Evolutionary conservation across 306 rosid species (phyloP).

Genomic region (Castanea sativa): DNA sequence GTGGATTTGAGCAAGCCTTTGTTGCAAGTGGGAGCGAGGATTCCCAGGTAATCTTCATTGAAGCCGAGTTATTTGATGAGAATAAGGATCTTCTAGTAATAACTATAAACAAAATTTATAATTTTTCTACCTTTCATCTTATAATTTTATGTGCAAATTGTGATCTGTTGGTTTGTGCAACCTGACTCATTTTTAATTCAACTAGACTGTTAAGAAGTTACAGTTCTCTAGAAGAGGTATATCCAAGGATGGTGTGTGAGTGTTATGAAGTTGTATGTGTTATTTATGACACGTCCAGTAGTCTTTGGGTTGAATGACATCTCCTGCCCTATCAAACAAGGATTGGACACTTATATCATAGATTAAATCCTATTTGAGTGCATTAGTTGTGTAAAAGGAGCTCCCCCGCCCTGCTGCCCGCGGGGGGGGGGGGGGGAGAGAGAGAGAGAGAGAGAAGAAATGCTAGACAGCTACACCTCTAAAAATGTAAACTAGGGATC

Average conservation of each 20-base stretch:
- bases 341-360: no score
- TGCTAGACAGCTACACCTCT: background rate
- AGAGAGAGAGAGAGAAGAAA: background rate
- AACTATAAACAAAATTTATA: background rate
- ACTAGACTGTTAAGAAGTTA: background rate
- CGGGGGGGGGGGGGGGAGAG: no score
- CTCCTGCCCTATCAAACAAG: no score
- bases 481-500: background rate
- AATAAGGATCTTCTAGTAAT: background rate
- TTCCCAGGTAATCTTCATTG: conserved; percentile 65
- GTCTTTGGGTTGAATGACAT: no score
- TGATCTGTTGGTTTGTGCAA: background rate
- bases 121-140: background rate
- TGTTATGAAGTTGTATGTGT: background rate
- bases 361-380: no score
- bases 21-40: conserved; percentile 99
- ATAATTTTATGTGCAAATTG: background rate
- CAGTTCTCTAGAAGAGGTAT: background rate
- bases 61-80: background rate
- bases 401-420: no score
- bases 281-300: no score
- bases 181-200: background rate
- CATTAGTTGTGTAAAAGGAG: no score
- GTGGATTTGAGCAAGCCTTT: conserved; percentile 84
- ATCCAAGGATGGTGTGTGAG: background rate